A percentile compares a stretch with the other conserved stretches of the same genome.
These are phyloP conservation scores for Amanita subjunquillea DNA, from an alignment of 768 basidiomycete genomes.

Conservation along the genomic window DNA sequence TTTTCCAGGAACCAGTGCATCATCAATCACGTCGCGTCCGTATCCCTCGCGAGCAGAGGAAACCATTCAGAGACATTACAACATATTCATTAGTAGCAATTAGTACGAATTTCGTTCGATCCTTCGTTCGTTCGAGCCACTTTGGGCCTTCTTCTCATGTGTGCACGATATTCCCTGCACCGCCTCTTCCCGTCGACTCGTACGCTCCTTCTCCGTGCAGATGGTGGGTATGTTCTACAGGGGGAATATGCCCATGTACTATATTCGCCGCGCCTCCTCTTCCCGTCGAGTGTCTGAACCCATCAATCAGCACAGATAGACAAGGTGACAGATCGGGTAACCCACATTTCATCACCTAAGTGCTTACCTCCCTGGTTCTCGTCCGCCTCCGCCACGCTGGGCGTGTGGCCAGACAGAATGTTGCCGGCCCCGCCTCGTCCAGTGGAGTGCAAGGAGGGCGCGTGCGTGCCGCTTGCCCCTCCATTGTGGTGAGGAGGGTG, in stretches of 20 bases:
- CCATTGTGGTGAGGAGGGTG: too few relatives aligned
- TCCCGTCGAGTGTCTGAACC: conserved; percentile 3
- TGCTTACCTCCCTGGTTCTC: conserved; percentile 10
- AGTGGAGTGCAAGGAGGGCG: conserved; percentile 28
- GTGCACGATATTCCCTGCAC: conserved; percentile 1
- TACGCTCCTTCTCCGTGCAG: neutral
- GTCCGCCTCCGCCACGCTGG: conserved; percentile 17
- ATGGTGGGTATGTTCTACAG: conserved; percentile 1
- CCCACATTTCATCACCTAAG: too few relatives aligned
- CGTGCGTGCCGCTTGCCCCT: neutral
- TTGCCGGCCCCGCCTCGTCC: conserved; percentile 64
- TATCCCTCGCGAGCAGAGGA: too few relatives aligned
- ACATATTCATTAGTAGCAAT: too few relatives aligned
- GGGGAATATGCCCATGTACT: neutral
- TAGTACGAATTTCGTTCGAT: too few relatives aligned
- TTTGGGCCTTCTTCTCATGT: neutral
- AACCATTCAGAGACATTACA: too few relatives aligned
- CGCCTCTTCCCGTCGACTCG: conserved; percentile 2
- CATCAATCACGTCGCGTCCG: too few relatives aligned
- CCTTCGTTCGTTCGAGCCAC: too few relatives aligned
- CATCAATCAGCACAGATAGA: neutral
- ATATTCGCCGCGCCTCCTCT: conserved; percentile 4
- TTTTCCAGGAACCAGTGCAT: too few relatives aligned
- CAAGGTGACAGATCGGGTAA: too few relatives aligned
- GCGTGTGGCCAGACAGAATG: conserved; percentile 24